Percentiles rank a stretch among this genome's conserved stretches.
Evolutionary conservation across 2,329 filamentous ascomycete species (phyloP).

Genomic region (Calycina herbarum): DNA sequence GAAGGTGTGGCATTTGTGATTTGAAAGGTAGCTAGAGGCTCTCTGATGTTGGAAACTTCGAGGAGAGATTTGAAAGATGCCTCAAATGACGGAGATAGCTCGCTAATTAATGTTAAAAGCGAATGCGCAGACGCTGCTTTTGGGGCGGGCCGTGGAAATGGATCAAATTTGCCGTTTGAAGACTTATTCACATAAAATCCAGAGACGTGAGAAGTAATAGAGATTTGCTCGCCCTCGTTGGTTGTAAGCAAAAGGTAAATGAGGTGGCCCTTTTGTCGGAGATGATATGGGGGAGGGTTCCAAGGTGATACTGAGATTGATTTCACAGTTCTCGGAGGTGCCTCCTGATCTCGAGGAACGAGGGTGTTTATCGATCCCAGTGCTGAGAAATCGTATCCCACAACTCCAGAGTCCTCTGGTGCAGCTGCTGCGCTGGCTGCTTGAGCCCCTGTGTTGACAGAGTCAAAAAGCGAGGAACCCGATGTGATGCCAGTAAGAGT

Average conservation of each 20-base stretch:
- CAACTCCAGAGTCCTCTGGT: constrained; percentile 55
- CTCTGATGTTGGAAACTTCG: constrained; percentile 79
- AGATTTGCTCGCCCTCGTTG: constrained; percentile 90
- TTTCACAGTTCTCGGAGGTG: constrained; percentile 88
- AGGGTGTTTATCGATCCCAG: constrained; percentile 68
- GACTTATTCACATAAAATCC: constrained; percentile 98
- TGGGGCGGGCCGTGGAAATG: constrained; percentile 73
- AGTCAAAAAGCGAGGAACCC: constrained; percentile 84
- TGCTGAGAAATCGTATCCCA: constrained; percentile 75
- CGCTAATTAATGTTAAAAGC: constrained; percentile 73
- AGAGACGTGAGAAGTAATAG: constrained; percentile 89
- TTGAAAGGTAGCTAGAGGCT: constrained; percentile 89
- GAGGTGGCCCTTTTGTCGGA: constrained; percentile 88
- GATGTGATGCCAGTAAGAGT: constrained; percentile 82
- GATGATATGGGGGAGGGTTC: constrained; percentile 93
- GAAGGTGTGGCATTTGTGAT: constrained; percentile 93
- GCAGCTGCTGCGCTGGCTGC: constrained; percentile 40
- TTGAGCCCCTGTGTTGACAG: constrained; percentile 48
- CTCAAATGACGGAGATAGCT: constrained; percentile 81
- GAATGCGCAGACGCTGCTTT: constrained; percentile 84
- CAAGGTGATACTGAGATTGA: constrained; percentile 84
- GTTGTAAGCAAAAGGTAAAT: constrained; percentile 88
- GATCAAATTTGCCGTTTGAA: constrained; percentile 93
- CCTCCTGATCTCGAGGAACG: constrained; percentile 64
- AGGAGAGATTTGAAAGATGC: constrained; percentile 75